Conservation (phyloP, 495 filamentous ascomycete genomes). For the Xylaria acuta region DNA sequence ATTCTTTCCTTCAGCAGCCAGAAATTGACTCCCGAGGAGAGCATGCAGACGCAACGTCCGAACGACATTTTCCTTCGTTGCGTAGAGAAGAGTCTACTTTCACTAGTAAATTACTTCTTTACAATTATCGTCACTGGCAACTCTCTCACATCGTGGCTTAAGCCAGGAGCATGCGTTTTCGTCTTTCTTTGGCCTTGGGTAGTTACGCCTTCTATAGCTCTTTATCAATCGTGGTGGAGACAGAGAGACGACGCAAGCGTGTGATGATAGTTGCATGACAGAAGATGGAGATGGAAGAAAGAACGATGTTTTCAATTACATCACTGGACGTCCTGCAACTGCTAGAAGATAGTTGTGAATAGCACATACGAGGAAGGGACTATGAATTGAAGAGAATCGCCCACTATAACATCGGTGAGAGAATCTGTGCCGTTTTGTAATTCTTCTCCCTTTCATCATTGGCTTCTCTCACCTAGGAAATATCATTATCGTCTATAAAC, state of each 20-base stretch:
- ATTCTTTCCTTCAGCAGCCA: constrained; percentile 24
- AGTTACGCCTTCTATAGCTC: constrained; percentile 23
- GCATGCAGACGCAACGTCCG: constrained; percentile 23
- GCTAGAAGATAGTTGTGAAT: constrained; percentile 21
- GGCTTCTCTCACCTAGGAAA: constrained; percentile 10
- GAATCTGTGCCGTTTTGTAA: constrained; percentile 15
- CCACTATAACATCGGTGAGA: constrained; percentile 11
- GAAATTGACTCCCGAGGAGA: constrained; percentile 24
- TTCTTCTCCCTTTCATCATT: constrained; percentile 17
- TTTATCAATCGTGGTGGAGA: constrained; percentile 25
- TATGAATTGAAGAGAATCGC: constrained; percentile 19
- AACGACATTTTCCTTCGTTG: constrained; percentile 24
- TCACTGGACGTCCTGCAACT: constrained; percentile 22
- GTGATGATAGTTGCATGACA: constrained; percentile 20
- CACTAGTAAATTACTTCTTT: constrained; percentile 25
- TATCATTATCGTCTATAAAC: constrained; percentile 1
- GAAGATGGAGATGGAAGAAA: constrained; percentile 16
- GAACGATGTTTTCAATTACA: constrained; percentile 26
- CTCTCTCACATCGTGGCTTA: constrained; percentile 21
- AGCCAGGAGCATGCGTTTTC: constrained; percentile 21
- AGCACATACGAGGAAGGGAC: constrained; percentile 16
- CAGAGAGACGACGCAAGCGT: constrained; percentile 20
- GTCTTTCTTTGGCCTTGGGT: constrained; percentile 25
- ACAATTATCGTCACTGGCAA: constrained; percentile 23
- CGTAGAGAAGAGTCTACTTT: constrained; percentile 26